phyloP scores from a whole-genome alignment of 2,329 filamentous ascomycete genomes.

The Coniella vitis region DNA sequence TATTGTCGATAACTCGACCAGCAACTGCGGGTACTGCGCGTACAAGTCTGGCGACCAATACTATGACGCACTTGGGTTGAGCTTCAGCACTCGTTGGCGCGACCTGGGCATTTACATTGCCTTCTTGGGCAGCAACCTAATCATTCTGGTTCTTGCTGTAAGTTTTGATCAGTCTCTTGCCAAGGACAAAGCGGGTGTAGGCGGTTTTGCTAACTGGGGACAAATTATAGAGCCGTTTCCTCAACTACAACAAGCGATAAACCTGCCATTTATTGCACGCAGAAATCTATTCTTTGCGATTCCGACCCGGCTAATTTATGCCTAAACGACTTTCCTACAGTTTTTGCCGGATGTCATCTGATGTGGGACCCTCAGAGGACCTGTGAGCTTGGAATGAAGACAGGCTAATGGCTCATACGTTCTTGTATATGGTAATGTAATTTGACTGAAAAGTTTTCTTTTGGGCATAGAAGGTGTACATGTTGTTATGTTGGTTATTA shows the following conservation, averaged over 20 bases:
- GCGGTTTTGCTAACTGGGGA: background rate
- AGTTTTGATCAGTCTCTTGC: slow-evolving; percentile 23
- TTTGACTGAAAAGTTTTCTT: background rate
- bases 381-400: background rate
- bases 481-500: no score
- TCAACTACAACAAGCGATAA: slow-evolving; percentile 48
- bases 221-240: slow-evolving; percentile 36
- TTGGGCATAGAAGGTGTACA: background rate
- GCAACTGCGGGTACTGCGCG: slow-evolving; percentile 72
- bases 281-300: no score
- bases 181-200: background rate
- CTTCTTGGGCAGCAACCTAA: slow-evolving; percentile 72
- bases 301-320: no score
- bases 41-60: slow-evolving; percentile 77
- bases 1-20: slow-evolving; percentile 58
- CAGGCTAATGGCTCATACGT: background rate
- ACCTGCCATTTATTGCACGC: background rate
- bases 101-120: slow-evolving; percentile 73
- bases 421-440: background rate
- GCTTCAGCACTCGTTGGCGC: slow-evolving; percentile 66
- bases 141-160: slow-evolving; percentile 50
- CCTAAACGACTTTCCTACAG: no score
- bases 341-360: background rate
- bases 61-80: slow-evolving; percentile 59
- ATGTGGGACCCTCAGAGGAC: background rate